Evolutionary conservation across 1,284 basidiomycete genomes (phyloP), one percentile per base, ranked within the genome.

Genomic region (Malassezia psittaci): DNA sequence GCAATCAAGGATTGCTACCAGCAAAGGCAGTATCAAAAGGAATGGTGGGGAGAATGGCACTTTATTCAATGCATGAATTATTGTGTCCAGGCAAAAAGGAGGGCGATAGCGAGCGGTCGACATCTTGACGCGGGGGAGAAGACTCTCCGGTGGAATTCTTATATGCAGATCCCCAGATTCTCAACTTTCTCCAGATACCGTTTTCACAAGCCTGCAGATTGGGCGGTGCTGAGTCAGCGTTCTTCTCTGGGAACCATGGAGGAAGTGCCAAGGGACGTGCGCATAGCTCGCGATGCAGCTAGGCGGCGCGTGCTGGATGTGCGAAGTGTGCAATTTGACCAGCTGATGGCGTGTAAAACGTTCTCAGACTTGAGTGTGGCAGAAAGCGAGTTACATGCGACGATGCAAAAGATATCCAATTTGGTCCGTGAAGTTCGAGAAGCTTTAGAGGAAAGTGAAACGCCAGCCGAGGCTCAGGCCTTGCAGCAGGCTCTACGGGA

Each of bases 21-120:
- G 54, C 5, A 60, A 54, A 2, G 72, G 72, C 2, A 69, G 54
- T 36, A 65, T 46, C 19, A 67, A 43, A 21, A 71, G 52, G 51
- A 69, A 67, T 3, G 66, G 64, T 1, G 64, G 53, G 13, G 63
- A 64, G 33, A 74, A 68, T 16, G 65, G 64, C 29, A 65, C 59
- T 38, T 55, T 59, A 54, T 56, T 53, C 34, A 74, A 58, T 38
- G 61, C 46, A 41, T 60, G 45, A n/a, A 61, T 39, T 24, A 65
- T 35, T 5, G 52, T 42, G 44, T 74, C 71, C 21, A 69, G 44
- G 33, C 44, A 44, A 35, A 55, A 45, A 18, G 48, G 48, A 21
- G 38, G 36, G 24, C 24, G 40, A 36, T 32, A 45, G 4, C 13
- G 41, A 12, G 41, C 8, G 10, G 43, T 16, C 19, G 59, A 37